Base-by-base conservation (phyloP, 2,329 filamentous ascomycete genomes). In the Venturiaceae sp. region DNA sequence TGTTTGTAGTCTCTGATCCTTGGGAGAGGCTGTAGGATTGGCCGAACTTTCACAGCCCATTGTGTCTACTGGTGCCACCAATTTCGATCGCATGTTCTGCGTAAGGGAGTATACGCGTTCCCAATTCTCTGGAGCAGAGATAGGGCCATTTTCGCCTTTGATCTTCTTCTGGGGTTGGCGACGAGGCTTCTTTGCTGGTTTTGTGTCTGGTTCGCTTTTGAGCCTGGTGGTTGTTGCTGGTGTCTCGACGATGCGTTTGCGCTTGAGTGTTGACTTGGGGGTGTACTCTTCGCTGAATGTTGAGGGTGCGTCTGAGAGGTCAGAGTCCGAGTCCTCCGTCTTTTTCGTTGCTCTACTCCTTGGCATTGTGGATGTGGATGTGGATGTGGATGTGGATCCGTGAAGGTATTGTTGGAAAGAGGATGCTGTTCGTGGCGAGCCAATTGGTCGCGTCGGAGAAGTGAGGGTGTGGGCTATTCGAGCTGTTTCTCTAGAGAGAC, bases 41-140 rank as follows among this genome's bases (percentile, higher is more conserved):
- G 88, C 88, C 9, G 94, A 78, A 7, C 83, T 82, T 72, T 91
- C 91, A 72, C 94, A 99, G 11, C 94, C 94, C 92, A 97, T 96
- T 0, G 92, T 97, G 71, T 99, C 94, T 11, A 99, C 94, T 0
- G 57, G 33, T 13, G 44, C 55, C 26, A 26, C 19, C 39, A 81
- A 87, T 72, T 76, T 81, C 69, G 69, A 87, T 74, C 74, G 86
- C 91, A 97, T 96, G 66, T 34, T 47, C 36, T 83, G 80, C 47
- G 95, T 87, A 0, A 83, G 75, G 34, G 80, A 74, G 73, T 96
- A 99, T 59, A 96, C 84, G 59, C 85, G 81, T 62, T 90, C 84
- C 94, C 94, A 96, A 69, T 91, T 84, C 0, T 84, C 79, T 0
- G 92, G 91, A 1, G 90, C 83, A 16, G n/a, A 37, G 26, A 47